Evolutionary conservation across 2,329 filamentous ascomycete species (phyloP), one percentile per base, ranked within the genome.

Genomic region (Aspergillus sojae): DNA sequence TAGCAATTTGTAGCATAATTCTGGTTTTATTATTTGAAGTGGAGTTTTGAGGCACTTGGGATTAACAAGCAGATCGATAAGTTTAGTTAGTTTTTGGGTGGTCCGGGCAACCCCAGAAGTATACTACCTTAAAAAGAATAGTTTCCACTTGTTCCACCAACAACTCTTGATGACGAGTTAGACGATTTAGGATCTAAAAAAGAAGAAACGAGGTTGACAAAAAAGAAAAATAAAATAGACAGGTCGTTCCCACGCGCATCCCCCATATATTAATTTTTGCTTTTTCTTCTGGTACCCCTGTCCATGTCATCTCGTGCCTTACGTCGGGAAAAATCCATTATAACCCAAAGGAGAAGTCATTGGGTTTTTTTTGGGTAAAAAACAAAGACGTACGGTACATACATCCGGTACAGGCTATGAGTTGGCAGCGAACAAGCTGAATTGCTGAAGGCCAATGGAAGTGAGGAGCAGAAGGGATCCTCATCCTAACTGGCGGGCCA

Each of bases 21-120:
- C n/a, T 53, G 50, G 46, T 62, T 36, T 43, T 61, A 52, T 69
- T 63, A 48, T 65, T 62, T 57, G 54, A 59, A 62, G 58, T 65
- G 61, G 63, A 65, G 55, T 58, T 63, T 63, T 54, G 21, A 57
- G 57, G 41, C 56, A 9, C 16, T 16, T 36, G 26, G 34, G 39
- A 21, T 57, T 57, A 52, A 41, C 30, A 46, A 26, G 36, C 23
- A 45, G 21, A 30, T 16, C 46, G 48, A 61, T 65, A 58, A 54
- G 62, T 64, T 56, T 56, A 64, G 62, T 64, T 53, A 62, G 62
- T 61, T 64, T 62, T 62, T 58, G 60, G 67, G 64, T 69, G 68
- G 63, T 70, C 68, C 63, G 67, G 68, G 68, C 65, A 70, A 70
- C 68, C 63, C 65, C 62, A 61, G 45, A 62, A 48, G 23, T 26